Evolutionary conservation across 2,329 filamentous ascomycete genomes (phyloP).

Genomic region (Talaromyces sp.): DNA sequence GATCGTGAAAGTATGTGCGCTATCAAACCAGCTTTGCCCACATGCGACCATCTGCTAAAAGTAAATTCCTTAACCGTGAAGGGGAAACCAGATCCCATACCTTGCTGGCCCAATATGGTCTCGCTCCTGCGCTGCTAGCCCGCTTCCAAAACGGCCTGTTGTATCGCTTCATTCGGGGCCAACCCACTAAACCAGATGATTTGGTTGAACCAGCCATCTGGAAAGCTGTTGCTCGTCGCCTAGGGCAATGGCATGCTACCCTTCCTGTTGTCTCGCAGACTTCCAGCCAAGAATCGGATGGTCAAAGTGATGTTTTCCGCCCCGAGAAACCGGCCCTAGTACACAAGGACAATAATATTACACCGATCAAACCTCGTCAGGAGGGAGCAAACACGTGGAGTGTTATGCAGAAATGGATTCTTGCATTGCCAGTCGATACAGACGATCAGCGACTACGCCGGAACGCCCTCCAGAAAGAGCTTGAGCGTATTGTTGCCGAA

Average conservation of each 20-base stretch:
- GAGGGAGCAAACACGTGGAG: constrained; percentile 87
- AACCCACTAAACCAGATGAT: constrained; percentile 73
- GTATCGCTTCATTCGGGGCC: constrained; percentile 83
- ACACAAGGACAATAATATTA: constrained; percentile 15
- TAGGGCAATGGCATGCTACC: constrained; percentile 89
- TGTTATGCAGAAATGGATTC: constrained; percentile 93
- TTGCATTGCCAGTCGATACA: constrained; percentile 71
- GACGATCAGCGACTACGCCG: constrained; percentile 64
- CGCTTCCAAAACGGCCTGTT: constrained; percentile 95
- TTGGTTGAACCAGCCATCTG: constrained; percentile 71
- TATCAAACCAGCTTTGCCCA: constrained; percentile 19
- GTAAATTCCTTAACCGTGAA: constrained; percentile 29
- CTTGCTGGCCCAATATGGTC: constrained; percentile 72
- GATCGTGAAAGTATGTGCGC: constrained; percentile 71
- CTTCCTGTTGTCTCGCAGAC: constrained; percentile 47
- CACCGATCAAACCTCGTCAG: constrained; percentile 57
- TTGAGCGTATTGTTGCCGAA: constrained; percentile 63
- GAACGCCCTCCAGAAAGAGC: constrained; percentile 65
- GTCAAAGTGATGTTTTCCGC: constrained; percentile 3
- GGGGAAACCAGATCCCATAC: constrained; percentile 68
- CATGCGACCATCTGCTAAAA: constrained; percentile 29
- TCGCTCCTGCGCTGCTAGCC: constrained; percentile 82
- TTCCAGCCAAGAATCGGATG: not conserved
- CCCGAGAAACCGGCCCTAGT: constrained; percentile 15
- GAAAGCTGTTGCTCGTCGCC: constrained; percentile 72